Evolutionary conservation across 1,284 basidiomycete species (phyloP), one percentile per base, ranked within the genome.

Genomic region (Coniferiporia sulphurascens): DNA sequence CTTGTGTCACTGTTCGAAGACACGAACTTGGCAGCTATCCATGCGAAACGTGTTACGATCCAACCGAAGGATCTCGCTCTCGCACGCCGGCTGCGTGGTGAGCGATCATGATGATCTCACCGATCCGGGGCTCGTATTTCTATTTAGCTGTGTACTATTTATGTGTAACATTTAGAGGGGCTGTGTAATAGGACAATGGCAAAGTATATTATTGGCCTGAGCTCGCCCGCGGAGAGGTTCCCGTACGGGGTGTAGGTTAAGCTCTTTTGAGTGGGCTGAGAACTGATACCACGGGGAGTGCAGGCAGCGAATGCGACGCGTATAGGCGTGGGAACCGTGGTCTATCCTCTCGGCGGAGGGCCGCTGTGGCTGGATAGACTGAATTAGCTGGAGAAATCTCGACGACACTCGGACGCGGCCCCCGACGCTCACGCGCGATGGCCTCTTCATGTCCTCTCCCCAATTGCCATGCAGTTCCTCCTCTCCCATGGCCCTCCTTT

Each of bases 1-100:
- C 86, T 90, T 65, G 89, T 92, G 69, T 88, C 86, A 27, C 76
- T 92, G 66, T 91, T 91, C 67, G 82, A 86, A 63, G 83, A 85
- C 63, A 83, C 85, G 68, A 87, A 88, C 71, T 77, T 88, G 66
- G 83, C 83, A 55, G 86, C 86, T 53, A 87, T 89, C 70, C 86
- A 89, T 71, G 85, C 86, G 27, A 89, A 88, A 78, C 84, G 82
- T 69, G 82, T 86, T 41, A 84, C 82, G n/a, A 83, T 84, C 70
- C 86, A 89, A 72, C 85, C 86, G 51, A 87, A 89, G 76, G 87
- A 89, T 72, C 80, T 89, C 65, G 79, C 80, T 65, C 77, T 83
- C 64, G 82, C 82, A 46, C 76, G 82, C 67, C 79, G 83, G 69
- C 76, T 85, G 68, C 76, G 83, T 65, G 83, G 83, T 65, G 78